Evolutionary conservation across 164 flowering plant species (phyloP), one percentile per base, ranked within the genome.

Genomic region (Amborella trichopoda): DNA sequence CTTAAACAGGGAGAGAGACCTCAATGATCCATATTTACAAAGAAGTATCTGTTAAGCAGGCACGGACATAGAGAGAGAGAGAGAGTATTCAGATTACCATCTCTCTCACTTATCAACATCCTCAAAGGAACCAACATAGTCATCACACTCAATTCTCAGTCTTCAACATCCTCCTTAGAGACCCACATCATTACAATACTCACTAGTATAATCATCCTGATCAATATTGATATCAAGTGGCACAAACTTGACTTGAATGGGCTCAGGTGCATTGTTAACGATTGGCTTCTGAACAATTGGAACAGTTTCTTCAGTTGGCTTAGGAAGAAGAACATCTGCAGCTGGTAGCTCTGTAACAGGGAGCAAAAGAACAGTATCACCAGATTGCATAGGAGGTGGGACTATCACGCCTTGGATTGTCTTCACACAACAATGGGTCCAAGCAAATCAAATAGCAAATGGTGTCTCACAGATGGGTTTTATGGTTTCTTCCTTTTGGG

Each of bases 121-220:
- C n/a, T n/a, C n/a, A n/a, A n/a, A n/a, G n/a, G n/a, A n/a, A n/a
- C n/a, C n/a, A n/a, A n/a, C n/a, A n/a, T n/a, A n/a, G n/a, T n/a
- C n/a, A n/a, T n/a, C n/a, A n/a, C n/a, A n/a, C n/a, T n/a, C n/a
- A n/a, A n/a, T n/a, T 37, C n/a, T 74, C 71, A 85, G 49, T 82
- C 90, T 34, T 81, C 94, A 54, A 78, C 87, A 3, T 80, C 64
- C n/a, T n/a, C n/a, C n/a, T n/a, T n/a, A 13, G 94, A 85, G 67
- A 21, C 64, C 83, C 18, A 49, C 74, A 16, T 75, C 83, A 30
- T 78, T 78, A 50, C 79, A 80, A 54, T 81, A 86, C 26, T 83
- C 97, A 41, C 88, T 79, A 40, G 85, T 83, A 45, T 77, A 81
- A 49, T 78, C 90, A 50, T 74, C 90, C 47, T 68, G 73, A 59